phyloP scores from a whole-genome alignment of 768 basidiomycete genomes.

The Cantharellus cinnabarinus region DNA sequence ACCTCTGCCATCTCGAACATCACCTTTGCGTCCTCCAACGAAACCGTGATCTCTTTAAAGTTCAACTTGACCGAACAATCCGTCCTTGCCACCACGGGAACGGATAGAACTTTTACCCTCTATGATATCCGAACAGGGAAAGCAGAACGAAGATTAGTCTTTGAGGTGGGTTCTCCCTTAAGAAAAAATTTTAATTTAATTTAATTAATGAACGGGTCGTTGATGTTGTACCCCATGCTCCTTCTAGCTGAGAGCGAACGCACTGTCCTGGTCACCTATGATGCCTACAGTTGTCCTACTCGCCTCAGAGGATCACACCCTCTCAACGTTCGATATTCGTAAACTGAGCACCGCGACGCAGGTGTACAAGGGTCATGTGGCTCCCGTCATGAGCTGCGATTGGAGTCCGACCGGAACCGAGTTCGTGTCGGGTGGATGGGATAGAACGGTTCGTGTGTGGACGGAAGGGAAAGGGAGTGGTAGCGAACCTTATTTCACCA shows the following conservation, averaged over 20 bases:
- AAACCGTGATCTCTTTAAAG: constrained; percentile 70
- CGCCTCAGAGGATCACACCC: constrained; percentile 96
- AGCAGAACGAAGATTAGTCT: constrained; percentile 75
- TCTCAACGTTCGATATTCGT: constrained; percentile 94
- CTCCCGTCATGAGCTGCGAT: constrained; percentile 89
- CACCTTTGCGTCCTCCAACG: constrained; percentile 67
- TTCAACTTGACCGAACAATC: constrained; percentile 92
- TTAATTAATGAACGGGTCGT: background rate
- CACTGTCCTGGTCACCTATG: constrained; percentile 88
- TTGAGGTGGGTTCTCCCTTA: constrained; percentile 38
- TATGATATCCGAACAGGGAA: constrained; percentile 96
- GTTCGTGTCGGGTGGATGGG: constrained; percentile 94
- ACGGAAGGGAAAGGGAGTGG: constrained; percentile 60
- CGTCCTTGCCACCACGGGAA: constrained; percentile 85
- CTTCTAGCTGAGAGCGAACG: constrained; percentile 63
- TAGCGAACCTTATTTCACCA: constrained; percentile 90
- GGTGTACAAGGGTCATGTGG: constrained; percentile 94
- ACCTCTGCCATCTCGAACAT: constrained; percentile 72
- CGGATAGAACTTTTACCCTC: constrained; percentile 85
- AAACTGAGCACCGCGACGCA: constrained; percentile 63
- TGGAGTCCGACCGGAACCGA: constrained; percentile 94
- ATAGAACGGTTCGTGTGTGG: constrained; percentile 88
- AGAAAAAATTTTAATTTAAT: background rate
- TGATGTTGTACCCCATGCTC: constrained; percentile 3
- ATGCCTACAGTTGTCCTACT: constrained; percentile 80